Evolutionary conservation across 2,329 filamentous ascomycete species (phyloP).

Genomic region (Trichoderma cornu-damae): DNA sequence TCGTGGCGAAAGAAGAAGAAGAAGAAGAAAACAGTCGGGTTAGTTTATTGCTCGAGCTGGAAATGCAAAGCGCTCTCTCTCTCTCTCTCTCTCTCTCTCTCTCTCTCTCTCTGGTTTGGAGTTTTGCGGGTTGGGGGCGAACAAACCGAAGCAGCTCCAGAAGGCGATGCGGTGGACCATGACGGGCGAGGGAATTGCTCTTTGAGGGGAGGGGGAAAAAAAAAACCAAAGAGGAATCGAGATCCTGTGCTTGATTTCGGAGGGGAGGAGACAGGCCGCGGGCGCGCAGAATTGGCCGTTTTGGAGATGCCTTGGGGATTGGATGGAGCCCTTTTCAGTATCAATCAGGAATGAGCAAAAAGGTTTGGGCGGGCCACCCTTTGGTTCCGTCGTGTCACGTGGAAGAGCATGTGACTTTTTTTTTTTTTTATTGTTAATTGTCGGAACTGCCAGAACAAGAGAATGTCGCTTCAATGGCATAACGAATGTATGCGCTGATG

Average conservation of each 20-base stretch:
- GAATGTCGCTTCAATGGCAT: too few species aligned
- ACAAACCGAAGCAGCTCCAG: constrained; percentile 87
- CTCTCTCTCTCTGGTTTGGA: neutral
- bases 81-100: too few species aligned
- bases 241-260: constrained; percentile 3
- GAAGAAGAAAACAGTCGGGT: too few species aligned
- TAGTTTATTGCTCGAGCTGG: neutral
- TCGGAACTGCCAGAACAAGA: too few species aligned
- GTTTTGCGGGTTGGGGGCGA: neutral
- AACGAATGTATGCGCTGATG: too few species aligned
- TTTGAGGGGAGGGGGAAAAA: neutral
- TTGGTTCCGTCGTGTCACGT: constrained; percentile 12
- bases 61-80: too few species aligned
- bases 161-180: constrained; percentile 67
- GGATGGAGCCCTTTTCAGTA: too few species aligned
- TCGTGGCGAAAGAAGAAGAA: neutral
- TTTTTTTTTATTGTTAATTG: too few species aligned
- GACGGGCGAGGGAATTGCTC: constrained; percentile 31
- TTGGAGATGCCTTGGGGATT: constrained; percentile 22
- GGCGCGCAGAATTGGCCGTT: neutral
- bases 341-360: too few species aligned
- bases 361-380: constrained; percentile 19
- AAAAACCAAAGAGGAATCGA: too few species aligned
- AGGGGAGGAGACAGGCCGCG: constrained; percentile 5
- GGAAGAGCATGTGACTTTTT: neutral